phyloP scores from a whole-genome alignment of 345 rosid genomes.

The Eucalyptus erythrocorys region DNA sequence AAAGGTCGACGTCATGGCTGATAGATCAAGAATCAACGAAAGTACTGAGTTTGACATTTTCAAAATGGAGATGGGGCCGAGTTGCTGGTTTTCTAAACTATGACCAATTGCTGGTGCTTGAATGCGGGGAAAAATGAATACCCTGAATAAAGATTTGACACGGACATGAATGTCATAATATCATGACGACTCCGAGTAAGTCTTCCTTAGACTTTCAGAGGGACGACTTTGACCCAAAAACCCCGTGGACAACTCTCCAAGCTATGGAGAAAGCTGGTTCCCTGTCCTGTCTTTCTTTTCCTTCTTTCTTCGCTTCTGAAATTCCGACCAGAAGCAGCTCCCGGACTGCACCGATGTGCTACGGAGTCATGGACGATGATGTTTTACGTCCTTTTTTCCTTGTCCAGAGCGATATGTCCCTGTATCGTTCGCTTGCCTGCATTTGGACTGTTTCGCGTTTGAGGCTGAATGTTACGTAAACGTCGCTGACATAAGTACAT shows the following conservation, averaged over 20 bases:
- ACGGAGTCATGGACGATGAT: background rate
- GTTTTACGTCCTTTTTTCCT: background rate
- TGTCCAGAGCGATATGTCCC: background rate
- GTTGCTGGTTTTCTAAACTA: background rate
- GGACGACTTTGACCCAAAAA: background rate
- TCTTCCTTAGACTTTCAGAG: background rate
- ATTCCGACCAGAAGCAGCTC: background rate
- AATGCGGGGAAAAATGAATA: background rate
- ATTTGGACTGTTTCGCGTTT: background rate
- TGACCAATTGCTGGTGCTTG: background rate
- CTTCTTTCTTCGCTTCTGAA: background rate
- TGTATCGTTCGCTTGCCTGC: background rate
- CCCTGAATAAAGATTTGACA: background rate
- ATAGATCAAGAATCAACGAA: background rate
- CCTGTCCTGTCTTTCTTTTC: background rate
- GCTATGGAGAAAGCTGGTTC: background rate
- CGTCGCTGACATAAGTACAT: background rate
- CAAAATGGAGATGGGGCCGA: background rate
- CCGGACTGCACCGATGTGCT: background rate
- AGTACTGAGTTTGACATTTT: background rate
- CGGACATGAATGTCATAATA: background rate
- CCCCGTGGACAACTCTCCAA: background rate
- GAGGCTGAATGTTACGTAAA: background rate
- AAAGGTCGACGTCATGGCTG: background rate
- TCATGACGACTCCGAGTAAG: background rate